Conservation (phyloP, 208 protist genomes). For the Wallacemonas sp. region DNA sequence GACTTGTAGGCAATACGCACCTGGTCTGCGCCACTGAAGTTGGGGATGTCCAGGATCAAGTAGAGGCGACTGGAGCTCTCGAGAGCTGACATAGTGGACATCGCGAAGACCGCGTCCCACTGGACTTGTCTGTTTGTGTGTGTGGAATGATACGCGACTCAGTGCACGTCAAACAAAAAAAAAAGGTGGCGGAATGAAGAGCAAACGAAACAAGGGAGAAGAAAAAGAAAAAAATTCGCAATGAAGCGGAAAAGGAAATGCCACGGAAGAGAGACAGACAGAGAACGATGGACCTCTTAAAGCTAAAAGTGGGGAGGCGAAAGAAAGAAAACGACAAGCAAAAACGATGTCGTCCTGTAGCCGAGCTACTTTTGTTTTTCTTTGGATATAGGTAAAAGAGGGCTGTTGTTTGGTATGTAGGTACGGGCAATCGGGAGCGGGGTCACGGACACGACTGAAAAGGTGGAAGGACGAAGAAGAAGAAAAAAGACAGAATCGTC, state of each 20-base stretch:
- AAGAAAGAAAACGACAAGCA: conserved; percentile 22
- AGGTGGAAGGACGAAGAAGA: no score
- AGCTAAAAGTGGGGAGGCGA: not conserved
- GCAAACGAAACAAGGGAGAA: not conserved
- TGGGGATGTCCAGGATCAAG: conserved; percentile 76
- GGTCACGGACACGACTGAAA: no score
- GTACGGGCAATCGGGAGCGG: no score
- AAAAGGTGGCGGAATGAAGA: not conserved
- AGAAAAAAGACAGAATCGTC: no score
- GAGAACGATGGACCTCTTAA: no score
- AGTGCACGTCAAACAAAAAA: not conserved
- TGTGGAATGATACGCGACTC: not conserved
- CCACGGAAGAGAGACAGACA: not conserved
- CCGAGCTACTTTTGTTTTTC: no score
- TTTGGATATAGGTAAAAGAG: no score
- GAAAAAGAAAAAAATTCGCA: conserved; percentile 9
- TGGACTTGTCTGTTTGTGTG: not conserved
- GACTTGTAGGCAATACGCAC: conserved; percentile 94
- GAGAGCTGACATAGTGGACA: conserved; percentile 9
- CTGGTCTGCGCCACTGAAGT: conserved; percentile 82
- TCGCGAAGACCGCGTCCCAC: not conserved
- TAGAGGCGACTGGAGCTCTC: conserved; percentile 65
- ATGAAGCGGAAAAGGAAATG: conserved; percentile 3
- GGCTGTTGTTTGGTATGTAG: no score
- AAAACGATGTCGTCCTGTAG: not conserved